Evolutionary conservation across 257 asterid genomes (phyloP).

Genomic region (Ligustrum vulgare): DNA sequence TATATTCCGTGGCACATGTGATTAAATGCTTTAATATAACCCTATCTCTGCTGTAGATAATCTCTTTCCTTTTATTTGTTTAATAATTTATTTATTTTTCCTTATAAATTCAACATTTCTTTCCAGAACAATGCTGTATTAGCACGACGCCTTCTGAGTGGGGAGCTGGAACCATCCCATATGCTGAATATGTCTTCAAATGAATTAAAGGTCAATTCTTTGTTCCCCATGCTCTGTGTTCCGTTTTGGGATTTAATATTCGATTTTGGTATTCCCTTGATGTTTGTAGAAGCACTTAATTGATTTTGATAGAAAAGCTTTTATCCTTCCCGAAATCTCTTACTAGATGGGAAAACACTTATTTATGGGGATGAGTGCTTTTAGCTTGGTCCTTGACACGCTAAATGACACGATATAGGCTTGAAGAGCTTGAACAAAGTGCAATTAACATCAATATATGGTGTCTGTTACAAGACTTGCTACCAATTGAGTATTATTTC

Average conservation of each 20-base stretch:
- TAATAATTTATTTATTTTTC: not conserved
- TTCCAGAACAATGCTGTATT: conserved; percentile 53
- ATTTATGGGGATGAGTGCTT: not conserved
- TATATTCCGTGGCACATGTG: not conserved
- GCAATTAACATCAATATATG: not conserved
- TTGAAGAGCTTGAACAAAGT: not conserved
- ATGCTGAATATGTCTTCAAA: conserved; percentile 67
- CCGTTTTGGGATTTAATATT: not conserved
- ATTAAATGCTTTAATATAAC: conserved; percentile 6
- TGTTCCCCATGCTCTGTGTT: not conserved
- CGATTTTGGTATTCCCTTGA: not conserved
- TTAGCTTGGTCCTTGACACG: not conserved
- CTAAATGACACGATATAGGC: not conserved
- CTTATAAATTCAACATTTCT: conserved; percentile 19
- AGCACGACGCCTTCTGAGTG: conserved; percentile 65
- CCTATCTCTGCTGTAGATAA: not conserved
- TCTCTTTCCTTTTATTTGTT: conserved; percentile 2
- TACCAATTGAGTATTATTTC: not conserved
- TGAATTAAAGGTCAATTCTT: conserved; percentile 65
- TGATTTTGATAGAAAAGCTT: too few species aligned
- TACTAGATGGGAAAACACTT: not conserved
- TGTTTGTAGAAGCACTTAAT: not conserved
- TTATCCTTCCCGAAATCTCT: too few species aligned
- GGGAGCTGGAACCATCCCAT: conserved; percentile 76
- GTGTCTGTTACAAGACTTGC: not conserved